phyloP scores from a whole-genome alignment of 2,329 filamentous ascomycete species.

The Sporothrix schenckii region DNA sequence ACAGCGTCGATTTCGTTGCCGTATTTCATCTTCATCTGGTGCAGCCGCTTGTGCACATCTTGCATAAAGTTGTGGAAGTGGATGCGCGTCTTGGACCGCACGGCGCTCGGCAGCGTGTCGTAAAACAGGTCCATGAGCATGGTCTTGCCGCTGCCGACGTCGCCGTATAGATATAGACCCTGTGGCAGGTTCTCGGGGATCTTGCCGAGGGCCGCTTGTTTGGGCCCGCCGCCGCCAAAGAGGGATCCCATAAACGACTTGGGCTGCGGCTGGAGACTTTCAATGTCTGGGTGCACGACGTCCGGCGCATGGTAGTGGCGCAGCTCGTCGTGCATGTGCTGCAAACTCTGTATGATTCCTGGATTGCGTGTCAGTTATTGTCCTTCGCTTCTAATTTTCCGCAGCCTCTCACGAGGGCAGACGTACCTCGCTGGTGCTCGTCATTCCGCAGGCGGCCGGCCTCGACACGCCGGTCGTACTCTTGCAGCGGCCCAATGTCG shows the following conservation, averaged over 20 bases:
- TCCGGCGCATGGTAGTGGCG: conserved; percentile 70
- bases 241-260: conserved; percentile 63
- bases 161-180: conserved; percentile 92
- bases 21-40: conserved; percentile 85
- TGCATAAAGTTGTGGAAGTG: conserved; percentile 99
- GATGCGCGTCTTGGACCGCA: conserved; percentile 83
- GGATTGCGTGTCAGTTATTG: background rate
- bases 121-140: conserved; percentile 99
- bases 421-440: conserved; percentile 79
- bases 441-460: conserved; percentile 78
- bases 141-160: conserved; percentile 96
- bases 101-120: conserved; percentile 80
- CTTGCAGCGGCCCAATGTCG: conserved; percentile 72
- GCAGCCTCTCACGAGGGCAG: background rate
- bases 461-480: conserved; percentile 83
- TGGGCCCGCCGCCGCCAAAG: conserved; percentile 48
- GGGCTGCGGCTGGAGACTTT: conserved; percentile 58
- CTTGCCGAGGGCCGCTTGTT: conserved; percentile 47
- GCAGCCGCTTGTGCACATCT: conserved; percentile 87
- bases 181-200: conserved; percentile 78
- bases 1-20: conserved; percentile 89
- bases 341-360: conserved; percentile 87
- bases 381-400: background rate
- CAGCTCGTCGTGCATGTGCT: conserved; percentile 85
- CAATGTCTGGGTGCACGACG: conserved; percentile 76